phyloP scores from a whole-genome alignment of 2,329 filamentous ascomycete species.

The Penicillium expansum region DNA sequence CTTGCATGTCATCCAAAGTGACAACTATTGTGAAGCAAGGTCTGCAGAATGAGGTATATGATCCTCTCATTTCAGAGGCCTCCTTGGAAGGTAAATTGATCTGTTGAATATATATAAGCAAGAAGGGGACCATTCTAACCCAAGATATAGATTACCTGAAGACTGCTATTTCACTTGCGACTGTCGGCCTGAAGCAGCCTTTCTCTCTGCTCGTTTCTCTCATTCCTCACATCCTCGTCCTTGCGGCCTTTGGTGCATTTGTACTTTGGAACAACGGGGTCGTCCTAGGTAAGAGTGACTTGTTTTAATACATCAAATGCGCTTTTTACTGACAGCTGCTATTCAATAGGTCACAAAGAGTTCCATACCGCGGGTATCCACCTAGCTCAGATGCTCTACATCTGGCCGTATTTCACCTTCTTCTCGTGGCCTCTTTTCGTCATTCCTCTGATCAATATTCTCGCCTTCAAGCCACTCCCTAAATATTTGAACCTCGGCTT shows the following conservation, averaged over 20 bases:
- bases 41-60: slow-evolving; percentile 47
- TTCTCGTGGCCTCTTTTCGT: slow-evolving; percentile 80
- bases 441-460: slow-evolving; percentile 49
- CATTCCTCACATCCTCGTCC: slow-evolving; percentile 58
- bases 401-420: slow-evolving; percentile 86
- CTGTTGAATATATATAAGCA: background rate
- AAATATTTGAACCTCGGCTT: slow-evolving; percentile 36
- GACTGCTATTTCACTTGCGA: slow-evolving; percentile 60
- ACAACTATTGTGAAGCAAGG: slow-evolving; percentile 31
- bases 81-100: slow-evolving; percentile 47
- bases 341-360: slow-evolving; percentile 73
- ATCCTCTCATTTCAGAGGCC: slow-evolving; percentile 50
- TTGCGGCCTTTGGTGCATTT: slow-evolving; percentile 69
- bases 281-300: slow-evolving; percentile 65
- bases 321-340: background rate
- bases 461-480: slow-evolving; percentile 38
- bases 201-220: slow-evolving; percentile 40
- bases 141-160: slow-evolving; percentile 46
- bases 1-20: slow-evolving; percentile 28
- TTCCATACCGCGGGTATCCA: slow-evolving; percentile 91
- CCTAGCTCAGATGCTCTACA: slow-evolving; percentile 87
- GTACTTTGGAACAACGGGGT: slow-evolving; percentile 87
- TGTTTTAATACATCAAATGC: background rate
- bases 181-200: slow-evolving; percentile 53
- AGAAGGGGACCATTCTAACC: slow-evolving; percentile 22